phyloP scores from a whole-genome alignment of 768 basidiomycete genomes.

The Dioszegia hungarica region DNA sequence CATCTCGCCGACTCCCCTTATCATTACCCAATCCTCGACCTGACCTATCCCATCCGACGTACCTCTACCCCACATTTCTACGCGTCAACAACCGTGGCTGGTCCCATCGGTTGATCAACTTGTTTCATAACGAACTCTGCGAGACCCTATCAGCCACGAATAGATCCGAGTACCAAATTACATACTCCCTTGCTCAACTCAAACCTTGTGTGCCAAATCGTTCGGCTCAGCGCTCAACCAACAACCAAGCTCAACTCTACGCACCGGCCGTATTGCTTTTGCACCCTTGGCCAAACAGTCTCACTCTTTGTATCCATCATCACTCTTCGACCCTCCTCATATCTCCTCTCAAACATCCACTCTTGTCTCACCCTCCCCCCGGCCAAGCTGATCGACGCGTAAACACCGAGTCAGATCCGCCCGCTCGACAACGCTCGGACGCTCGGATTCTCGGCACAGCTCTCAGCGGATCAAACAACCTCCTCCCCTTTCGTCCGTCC shows the following conservation, averaged over 20 bases:
- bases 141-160: background rate
- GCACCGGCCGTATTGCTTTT: background rate
- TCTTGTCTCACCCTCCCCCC: background rate
- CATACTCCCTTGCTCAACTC: no score
- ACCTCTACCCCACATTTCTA: background rate
- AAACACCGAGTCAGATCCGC: background rate
- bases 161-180: no score
- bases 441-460: no score
- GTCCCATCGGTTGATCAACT: background rate
- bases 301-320: background rate
- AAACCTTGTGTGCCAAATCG: no score
- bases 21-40: background rate
- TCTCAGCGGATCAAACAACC: background rate
- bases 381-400: background rate
- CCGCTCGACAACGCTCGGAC: no score
- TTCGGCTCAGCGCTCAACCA: no score
- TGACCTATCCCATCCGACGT: background rate
- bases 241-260: no score
- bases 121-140: background rate
- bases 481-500: no score
- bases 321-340: background rate
- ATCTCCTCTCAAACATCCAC: background rate
- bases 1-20: no score
- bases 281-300: background rate
- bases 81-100: background rate